These are phyloP conservation scores for Pestalotiopsis fici DNA, from an alignment of 2,329 filamentous ascomycete genomes.

Conservation along the genomic window DNA sequence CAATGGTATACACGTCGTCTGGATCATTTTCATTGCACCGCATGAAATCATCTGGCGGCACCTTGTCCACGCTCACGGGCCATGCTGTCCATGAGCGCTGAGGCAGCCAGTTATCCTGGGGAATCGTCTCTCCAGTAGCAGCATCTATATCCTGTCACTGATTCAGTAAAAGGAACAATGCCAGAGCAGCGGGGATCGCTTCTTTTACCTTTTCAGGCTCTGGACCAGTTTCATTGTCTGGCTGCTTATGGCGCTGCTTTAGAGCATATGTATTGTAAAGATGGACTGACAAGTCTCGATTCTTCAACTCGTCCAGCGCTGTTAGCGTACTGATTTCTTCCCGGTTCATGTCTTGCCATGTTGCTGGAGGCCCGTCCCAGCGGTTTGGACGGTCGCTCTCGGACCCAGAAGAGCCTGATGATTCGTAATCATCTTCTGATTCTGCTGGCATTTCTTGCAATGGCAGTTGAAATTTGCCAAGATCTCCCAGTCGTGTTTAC, in stretches of 20 bases:
- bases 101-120: constrained; percentile 45
- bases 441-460: not conserved
- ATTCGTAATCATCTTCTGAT: constrained; percentile 27
- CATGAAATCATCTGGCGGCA: constrained; percentile 60
- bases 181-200: not conserved
- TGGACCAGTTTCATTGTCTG: constrained; percentile 14
- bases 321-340: constrained; percentile 63
- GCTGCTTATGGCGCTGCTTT: constrained; percentile 46
- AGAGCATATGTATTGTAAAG: constrained; percentile 77
- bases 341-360: constrained; percentile 66
- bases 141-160: constrained; percentile 35
- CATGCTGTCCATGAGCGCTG: constrained; percentile 78
- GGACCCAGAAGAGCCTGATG: constrained; percentile 38
- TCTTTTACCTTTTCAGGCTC: constrained; percentile 28
- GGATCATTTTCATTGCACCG: constrained; percentile 42
- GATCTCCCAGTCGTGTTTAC: no score
- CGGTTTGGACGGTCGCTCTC: constrained; percentile 66
- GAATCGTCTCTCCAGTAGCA: constrained; percentile 24
- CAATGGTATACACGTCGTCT: constrained; percentile 53
- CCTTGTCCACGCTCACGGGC: constrained; percentile 66
- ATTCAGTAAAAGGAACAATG: constrained; percentile 13
- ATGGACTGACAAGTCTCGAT: constrained; percentile 72
- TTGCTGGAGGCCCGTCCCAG: constrained; percentile 66
- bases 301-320: constrained; percentile 63
- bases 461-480: no score